phyloP scores from a whole-genome alignment of 208 protist genomes.

The Leishmania mexicana region DNA sequence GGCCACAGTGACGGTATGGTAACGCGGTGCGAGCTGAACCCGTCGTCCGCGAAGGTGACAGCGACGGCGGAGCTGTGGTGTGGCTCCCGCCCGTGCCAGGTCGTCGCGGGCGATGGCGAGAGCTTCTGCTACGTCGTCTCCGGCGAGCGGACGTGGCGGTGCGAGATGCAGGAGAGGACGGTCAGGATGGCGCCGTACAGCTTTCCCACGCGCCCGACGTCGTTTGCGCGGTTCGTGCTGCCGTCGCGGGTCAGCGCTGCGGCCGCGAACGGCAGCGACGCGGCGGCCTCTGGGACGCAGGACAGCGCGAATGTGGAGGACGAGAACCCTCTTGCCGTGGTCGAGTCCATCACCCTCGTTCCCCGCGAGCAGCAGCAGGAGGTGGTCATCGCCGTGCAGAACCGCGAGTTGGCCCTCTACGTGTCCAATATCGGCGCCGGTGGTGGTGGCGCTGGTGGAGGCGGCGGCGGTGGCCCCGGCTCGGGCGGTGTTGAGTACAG shows the following conservation, averaged over 20 bases:
- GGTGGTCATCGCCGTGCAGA: constrained; percentile 65
- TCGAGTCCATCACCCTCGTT: constrained; percentile 21
- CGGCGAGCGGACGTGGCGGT: constrained; percentile 74
- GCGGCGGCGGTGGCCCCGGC: constrained; percentile 16
- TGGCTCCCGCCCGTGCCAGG: constrained; percentile 59
- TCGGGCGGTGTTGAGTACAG: constrained; percentile 67
- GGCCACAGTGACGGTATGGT: constrained; percentile 76
- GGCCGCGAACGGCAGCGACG: constrained; percentile 8
- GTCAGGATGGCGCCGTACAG: constrained; percentile 76
- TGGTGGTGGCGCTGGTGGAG: constrained; percentile 10
- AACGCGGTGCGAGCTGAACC: constrained; percentile 69
- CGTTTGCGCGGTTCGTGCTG: constrained; percentile 65
- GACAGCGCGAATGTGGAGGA: constrained; percentile 23
- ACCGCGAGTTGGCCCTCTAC: constrained; percentile 65
- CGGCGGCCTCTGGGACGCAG: background rate
- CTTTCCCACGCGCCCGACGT: constrained; percentile 54
- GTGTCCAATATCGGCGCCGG: constrained; percentile 35
- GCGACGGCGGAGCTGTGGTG: constrained; percentile 53
- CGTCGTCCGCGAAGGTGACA: constrained; percentile 56
- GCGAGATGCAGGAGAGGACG: constrained; percentile 53
- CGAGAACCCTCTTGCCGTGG: constrained; percentile 7
- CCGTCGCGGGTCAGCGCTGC: constrained; percentile 22
- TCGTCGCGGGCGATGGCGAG: constrained; percentile 71
- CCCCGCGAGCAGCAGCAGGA: constrained; percentile 44
- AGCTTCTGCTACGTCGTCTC: constrained; percentile 74